Percentiles rank a stretch among this genome's conserved stretches.
Evolutionary conservation across 805 yeast genomes (phyloP).

Genomic region (Henningerozyma blattae): DNA sequence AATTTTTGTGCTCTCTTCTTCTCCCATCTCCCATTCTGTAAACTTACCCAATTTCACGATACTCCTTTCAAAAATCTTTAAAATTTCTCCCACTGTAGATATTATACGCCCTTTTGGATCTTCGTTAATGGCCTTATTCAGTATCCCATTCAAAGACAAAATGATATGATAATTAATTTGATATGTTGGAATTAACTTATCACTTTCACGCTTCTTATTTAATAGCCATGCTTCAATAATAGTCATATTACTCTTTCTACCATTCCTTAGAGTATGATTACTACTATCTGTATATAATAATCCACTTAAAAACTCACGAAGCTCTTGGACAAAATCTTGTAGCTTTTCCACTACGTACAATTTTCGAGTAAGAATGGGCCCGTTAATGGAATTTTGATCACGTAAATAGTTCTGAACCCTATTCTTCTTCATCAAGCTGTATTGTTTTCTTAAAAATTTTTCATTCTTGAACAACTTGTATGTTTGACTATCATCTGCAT

Average conservation of each 20-base stretch:
- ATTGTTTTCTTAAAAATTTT: not conserved
- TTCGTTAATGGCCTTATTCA: conserved; percentile 46
- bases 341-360: not conserved
- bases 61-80: conserved; percentile 49
- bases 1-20: conserved; percentile 8
- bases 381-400: not conserved
- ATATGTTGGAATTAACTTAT: conserved; percentile 46
- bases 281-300: not conserved
- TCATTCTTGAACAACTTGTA: not conserved
- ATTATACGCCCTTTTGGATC: conserved; percentile 46
- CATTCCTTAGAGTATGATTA: conserved; percentile 1
- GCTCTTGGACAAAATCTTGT: not conserved
- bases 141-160: conserved; percentile 40
- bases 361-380: not conserved
- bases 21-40: conserved; percentile 16
- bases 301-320: not conserved
- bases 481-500: not conserved
- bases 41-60: conserved; percentile 41
- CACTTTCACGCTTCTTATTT: conserved; percentile 39
- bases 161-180: conserved; percentile 56
- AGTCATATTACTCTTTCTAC: conserved; percentile 4
- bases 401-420: not conserved
- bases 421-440: not conserved
- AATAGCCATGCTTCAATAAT: conserved; percentile 14
- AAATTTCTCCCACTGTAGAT: conserved; percentile 45